Evolutionary conservation across 805 yeast genomes (phyloP).

Genomic region (Kockiozyma suomiensis): DNA sequence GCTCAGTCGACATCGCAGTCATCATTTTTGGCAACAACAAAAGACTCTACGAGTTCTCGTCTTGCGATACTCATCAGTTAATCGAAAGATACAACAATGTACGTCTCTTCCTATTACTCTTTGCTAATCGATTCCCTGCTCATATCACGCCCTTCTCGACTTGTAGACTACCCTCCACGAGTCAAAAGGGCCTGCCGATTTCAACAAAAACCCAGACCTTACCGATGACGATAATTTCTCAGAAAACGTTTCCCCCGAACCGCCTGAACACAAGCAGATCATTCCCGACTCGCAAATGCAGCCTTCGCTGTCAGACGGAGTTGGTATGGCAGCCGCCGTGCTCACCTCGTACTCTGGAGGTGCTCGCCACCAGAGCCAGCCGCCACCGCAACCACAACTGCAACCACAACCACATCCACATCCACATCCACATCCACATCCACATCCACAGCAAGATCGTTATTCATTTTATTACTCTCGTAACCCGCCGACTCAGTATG

Average conservation of each 20-base stretch:
- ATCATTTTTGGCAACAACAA: conserved; percentile 78
- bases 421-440: conserved; percentile 7
- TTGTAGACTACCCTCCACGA: conserved; percentile 21
- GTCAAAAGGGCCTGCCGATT: conserved; percentile 32
- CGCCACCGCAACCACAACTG: conserved; percentile 1
- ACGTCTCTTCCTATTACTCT: neutral
- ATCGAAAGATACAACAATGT: conserved; percentile 46
- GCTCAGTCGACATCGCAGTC: conserved; percentile 91
- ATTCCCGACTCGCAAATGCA: conserved; percentile 1
- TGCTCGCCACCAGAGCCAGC: neutral
- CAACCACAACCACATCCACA: conserved; percentile 13
- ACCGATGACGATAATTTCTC: conserved; percentile 45
- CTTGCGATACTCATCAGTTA: conserved; percentile 62
- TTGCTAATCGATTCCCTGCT: neutral
- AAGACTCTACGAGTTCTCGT: conserved; percentile 80
- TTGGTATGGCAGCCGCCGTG: conserved; percentile 16
- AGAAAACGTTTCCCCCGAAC: conserved; percentile 6
- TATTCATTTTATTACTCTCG: neutral
- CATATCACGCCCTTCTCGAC: neutral
- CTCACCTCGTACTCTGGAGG: neutral
- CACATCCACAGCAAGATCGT: conserved; percentile 14
- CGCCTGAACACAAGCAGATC: conserved; percentile 32
- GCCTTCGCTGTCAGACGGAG: conserved; percentile 10
- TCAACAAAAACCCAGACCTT: conserved; percentile 37
- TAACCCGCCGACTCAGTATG: neutral